Conservation (phyloP, 495 filamentous ascomycete species). For the Penicillium tannophilum region DNA sequence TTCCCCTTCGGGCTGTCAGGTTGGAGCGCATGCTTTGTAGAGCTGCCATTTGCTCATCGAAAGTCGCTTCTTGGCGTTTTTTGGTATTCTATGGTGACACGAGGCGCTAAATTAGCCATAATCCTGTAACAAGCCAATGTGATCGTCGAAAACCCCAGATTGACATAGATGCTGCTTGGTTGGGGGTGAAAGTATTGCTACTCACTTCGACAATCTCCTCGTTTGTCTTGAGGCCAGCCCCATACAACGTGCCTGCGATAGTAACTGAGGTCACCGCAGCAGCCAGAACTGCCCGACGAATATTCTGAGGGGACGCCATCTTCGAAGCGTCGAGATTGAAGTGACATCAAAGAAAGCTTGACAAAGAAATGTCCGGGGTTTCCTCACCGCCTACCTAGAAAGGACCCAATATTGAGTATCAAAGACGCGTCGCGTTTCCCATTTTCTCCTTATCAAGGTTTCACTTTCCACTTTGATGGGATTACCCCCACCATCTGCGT, state of each 20-base stretch:
- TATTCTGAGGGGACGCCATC: slow-evolving; percentile 34
- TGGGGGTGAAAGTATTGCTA: not conserved
- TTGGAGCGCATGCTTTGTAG: slow-evolving; percentile 51
- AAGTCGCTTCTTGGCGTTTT: slow-evolving; percentile 49
- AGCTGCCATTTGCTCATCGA: slow-evolving; percentile 54
- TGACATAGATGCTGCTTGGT: not conserved
- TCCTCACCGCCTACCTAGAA: slow-evolving; percentile 30
- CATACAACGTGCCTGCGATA: slow-evolving; percentile 54
- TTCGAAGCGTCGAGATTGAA: slow-evolving; percentile 11
- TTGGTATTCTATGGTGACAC: slow-evolving; percentile 32
- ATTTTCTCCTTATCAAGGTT: slow-evolving; percentile 14
- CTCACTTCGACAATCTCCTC: slow-evolving; percentile 48
- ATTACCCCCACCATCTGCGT: not conserved
- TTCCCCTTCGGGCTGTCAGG: slow-evolving; percentile 51
- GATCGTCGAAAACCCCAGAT: not conserved
- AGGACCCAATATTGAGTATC: slow-evolving; percentile 21
- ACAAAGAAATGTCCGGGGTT: slow-evolving; percentile 14
- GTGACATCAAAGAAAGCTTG: slow-evolving; percentile 2
- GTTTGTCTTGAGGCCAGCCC: slow-evolving; percentile 54
- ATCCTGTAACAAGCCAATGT: not conserved
- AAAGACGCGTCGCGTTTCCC: slow-evolving; percentile 29
- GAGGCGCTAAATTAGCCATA: not conserved
- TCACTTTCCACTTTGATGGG: slow-evolving; percentile 4
- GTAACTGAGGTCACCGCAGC: slow-evolving; percentile 52
- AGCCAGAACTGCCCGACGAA: slow-evolving; percentile 45